Evolutionary conservation across 202 grass and related monocot species (phyloP), one percentile per base, ranked within the genome.

Genomic region (Setaria italica): DNA sequence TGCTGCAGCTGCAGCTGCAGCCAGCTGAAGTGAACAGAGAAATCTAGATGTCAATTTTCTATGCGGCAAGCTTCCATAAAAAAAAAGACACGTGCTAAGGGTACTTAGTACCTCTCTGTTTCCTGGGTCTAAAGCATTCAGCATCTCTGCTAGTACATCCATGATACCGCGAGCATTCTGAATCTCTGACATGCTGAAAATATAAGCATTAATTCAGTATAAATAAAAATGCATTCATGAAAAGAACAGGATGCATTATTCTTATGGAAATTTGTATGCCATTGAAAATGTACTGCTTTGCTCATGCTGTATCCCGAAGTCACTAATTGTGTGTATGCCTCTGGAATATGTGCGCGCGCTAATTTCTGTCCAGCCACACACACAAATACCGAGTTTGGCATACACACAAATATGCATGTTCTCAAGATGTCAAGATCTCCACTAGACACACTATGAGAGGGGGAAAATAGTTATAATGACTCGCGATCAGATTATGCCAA

Each of bases 91-190:
- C 72, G 48, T 37, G 35, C 12, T 60, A 54, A 85, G 33, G 49
- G 20, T 59, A 54, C 62, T 88, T 56, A 6, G 66, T 91, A 99
- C 96, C 93, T 93, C 93, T 96, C 90, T 96, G 88, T 96, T 99
- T 83, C 88, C 96, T 78, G 96, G 93, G 76, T 90, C 96, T 70
- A 99, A 86, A 80, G 96, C 96, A 92, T 96, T 99, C 83, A 99
- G 56, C 91, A 99, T 99, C 90, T 99, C 96, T 6, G 91, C 85
- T 73, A 99, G 82, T 71, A 99, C 91, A 91, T 96, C 91, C 90
- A 96, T 92, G 67, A 95, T 94, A 76, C 93, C 85, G 47, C 91
- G 90, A 48, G 90, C 93, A 94, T 99, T 95, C 70, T 99, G 91
- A 89, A 99, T 96, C 82, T 99, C 96, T 56, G 90, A 70, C 72